Conservation (phyloP, 257 asterid species). For the Nicotiana otophora region DNA sequence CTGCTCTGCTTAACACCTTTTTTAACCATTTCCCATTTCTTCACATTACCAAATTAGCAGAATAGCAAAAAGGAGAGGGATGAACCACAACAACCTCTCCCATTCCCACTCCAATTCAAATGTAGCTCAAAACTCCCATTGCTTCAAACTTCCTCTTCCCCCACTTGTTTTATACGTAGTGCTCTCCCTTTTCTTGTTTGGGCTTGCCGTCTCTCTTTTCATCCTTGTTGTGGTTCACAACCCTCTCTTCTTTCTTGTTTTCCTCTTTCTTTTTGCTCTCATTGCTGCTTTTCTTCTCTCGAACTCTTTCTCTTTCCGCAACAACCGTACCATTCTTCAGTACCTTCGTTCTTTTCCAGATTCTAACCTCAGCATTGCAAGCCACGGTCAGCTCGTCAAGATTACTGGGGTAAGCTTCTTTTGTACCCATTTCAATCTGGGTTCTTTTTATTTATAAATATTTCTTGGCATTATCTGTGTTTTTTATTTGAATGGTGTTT, state of each 20-base stretch:
- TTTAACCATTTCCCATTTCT: background rate
- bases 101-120: slow-evolving; percentile 15
- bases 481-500: background rate
- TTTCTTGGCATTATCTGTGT: background rate
- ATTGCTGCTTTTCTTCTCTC: slow-evolving; percentile 33
- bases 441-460: too few relatives aligned
- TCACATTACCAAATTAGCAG: background rate
- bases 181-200: slow-evolving; percentile 24
- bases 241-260: slow-evolving; percentile 24
- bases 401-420: slow-evolving; percentile 30
- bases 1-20: background rate
- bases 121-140: slow-evolving; percentile 12
- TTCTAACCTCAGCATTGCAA: slow-evolving; percentile 28
- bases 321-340: slow-evolving; percentile 21
- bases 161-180: slow-evolving; percentile 21
- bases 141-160: slow-evolving; percentile 26
- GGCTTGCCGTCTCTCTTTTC: slow-evolving; percentile 33
- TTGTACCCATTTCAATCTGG: background rate
- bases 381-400: slow-evolving; percentile 40
- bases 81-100: slow-evolving; percentile 20
- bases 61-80: slow-evolving; percentile 4
- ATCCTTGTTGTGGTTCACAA: slow-evolving; percentile 31
- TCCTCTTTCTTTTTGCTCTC: slow-evolving; percentile 20
- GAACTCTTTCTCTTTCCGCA: slow-evolving; percentile 21
- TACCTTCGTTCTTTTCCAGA: slow-evolving; percentile 33